Base-by-base conservation (phyloP, 371 early-diverging fungal species). In the Fennellomyces sp. region DNA sequence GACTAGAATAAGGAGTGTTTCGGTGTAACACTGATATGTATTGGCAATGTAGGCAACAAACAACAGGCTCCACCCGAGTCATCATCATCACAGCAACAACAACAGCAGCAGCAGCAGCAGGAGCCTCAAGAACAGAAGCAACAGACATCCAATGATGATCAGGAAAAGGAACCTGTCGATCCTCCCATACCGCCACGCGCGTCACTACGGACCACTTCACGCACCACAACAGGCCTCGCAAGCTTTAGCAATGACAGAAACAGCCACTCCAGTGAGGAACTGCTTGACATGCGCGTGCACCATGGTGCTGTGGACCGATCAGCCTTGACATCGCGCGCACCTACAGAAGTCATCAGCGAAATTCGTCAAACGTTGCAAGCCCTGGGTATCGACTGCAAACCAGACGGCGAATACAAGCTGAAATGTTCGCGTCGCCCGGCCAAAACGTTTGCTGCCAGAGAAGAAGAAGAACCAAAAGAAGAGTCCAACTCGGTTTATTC, bases 391-490 rank as follows among this genome's bases (percentile, higher is more conserved):
- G 53, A 58, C 13, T 33, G 35, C 21, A 58, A 53, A 19, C 27
- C 7, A 5, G 54, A 53, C 11, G 64, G 57, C 13, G 29, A 56
- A 11, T 64, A 25, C 49, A 64, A 52, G 38, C n/a, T 64, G 8
- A 64, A 52, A 52, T 64, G 64, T 30, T 29, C 49, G 19, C 53
- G 64, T 25, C 64, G 48, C 21, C 27, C 39, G 35, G 56, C 49
- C 15, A 56, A 57, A 19, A 31, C 36, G 6, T 28, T 47, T 3
- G 4, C 26, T 1, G 19, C 17, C 5, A 35, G 17, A 15, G n/a
- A 39, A 7, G 26, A 36, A 19, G 19, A 28, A n/a, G 39, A 26
- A 8, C 33, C 15, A 39, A n/a, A 26, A 30, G 21, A 27, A 13
- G 29, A 31, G 5, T n/a, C 38, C 26, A 45, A 26, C 5, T 5